These are phyloP conservation scores for Silene latifolia DNA, from an alignment of 148 eudicot genomes.

Conservation along the genomic window DNA sequence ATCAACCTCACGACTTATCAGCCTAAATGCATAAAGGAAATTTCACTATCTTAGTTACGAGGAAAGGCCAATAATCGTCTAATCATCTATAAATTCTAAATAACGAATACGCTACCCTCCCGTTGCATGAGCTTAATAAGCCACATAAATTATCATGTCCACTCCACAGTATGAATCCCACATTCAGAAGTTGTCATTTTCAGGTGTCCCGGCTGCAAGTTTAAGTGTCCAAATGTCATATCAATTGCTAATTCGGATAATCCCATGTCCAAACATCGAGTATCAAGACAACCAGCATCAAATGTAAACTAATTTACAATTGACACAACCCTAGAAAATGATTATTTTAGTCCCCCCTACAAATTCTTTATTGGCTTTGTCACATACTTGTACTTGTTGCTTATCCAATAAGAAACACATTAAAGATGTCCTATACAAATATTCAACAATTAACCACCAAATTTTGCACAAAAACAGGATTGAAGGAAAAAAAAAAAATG, in stretches of 20 bases:
- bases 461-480: background rate
- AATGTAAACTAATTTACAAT: background rate
- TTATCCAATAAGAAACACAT: background rate
- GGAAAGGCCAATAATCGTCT: too few relatives aligned
- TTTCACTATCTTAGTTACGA: too few relatives aligned
- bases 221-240: background rate
- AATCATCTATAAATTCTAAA: too few relatives aligned
- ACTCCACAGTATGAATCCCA: background rate
- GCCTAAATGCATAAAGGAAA: too few relatives aligned
- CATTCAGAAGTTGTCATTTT: background rate
- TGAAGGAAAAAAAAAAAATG: background rate
- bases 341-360: background rate
- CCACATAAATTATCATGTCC: background rate
- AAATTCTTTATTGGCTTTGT: background rate
- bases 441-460: background rate
- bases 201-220: background rate
- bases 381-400: background rate
- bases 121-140: background rate
- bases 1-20: too few relatives aligned
- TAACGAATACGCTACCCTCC: too few relatives aligned
- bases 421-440: background rate
- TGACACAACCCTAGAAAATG: background rate
- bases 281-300: background rate
- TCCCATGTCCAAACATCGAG: constrained; percentile 3
- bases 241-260: background rate